phyloP scores from a whole-genome alignment of 2,329 filamentous ascomycete species.

The Colletotrichum sp. region DNA sequence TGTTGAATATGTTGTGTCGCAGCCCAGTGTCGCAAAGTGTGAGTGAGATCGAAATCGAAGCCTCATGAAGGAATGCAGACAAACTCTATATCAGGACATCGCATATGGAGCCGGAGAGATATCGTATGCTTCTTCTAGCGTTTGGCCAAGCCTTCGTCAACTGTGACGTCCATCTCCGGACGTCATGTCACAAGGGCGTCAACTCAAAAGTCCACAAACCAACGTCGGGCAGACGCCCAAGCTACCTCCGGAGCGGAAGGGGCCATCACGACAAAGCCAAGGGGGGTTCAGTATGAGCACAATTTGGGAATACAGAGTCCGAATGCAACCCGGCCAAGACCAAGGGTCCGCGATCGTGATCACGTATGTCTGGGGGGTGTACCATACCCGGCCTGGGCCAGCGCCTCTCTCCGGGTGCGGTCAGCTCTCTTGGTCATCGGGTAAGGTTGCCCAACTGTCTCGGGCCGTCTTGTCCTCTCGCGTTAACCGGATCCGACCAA shows the following conservation, averaged over 20 bases:
- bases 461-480: not conserved
- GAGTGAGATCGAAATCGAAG: not conserved
- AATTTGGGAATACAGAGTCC: not conserved
- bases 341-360: not conserved
- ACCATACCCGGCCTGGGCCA: not conserved
- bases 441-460: not conserved
- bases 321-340: not conserved
- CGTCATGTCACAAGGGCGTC: conserved; percentile 4
- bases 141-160: not conserved
- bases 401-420: conserved; percentile 8
- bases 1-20: not conserved
- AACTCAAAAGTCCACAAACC: conserved; percentile 8
- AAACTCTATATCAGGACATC: conserved; percentile 19
- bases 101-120: not conserved
- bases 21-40: not conserved
- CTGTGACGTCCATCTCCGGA: conserved; percentile 15
- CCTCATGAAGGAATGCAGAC: conserved; percentile 12
- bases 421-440: not conserved
- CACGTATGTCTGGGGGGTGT: not conserved
- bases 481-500: conserved; percentile 1
- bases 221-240: not conserved
- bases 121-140: not conserved
- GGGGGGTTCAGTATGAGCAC: not conserved
- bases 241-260: not conserved
- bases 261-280: not conserved